These are phyloP conservation scores for Verbascum thapsus DNA, from an alignment of 257 asterid species.

Conservation along the genomic window DNA sequence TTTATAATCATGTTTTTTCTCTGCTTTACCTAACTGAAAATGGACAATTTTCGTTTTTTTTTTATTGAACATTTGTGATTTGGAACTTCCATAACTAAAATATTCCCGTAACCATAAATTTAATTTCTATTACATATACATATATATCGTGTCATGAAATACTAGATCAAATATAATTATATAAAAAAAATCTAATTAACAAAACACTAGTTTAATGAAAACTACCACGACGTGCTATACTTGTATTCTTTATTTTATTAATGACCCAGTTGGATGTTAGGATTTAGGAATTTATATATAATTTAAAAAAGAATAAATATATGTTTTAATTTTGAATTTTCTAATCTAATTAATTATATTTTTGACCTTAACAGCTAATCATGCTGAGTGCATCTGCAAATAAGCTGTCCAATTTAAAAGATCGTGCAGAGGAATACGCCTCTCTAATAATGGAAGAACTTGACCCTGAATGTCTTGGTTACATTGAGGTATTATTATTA, in stretches of 20 bases:
- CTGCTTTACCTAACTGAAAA: conserved; percentile 29
- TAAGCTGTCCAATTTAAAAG: conserved; percentile 80
- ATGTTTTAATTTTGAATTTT: background rate
- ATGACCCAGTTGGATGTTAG: conserved; percentile 16
- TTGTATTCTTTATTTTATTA: background rate
- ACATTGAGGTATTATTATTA: conserved; percentile 93
- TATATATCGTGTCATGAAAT: too few relatives aligned
- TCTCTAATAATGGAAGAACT: conserved; percentile 90
- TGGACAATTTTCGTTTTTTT: conserved; percentile 4
- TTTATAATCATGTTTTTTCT: conserved; percentile 25
- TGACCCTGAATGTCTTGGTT: conserved; percentile 79
- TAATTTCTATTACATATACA: too few relatives aligned
- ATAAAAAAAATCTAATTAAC: too few relatives aligned
- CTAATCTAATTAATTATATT: conserved; percentile 22
- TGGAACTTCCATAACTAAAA: too few relatives aligned
- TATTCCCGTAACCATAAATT: too few relatives aligned
- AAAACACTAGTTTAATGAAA: background rate
- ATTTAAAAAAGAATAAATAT: background rate
- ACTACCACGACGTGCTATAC: background rate
- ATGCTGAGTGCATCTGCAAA: conserved; percentile 93
- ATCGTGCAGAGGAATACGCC: conserved; percentile 87
- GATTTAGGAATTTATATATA: conserved; percentile 1
- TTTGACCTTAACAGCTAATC: conserved; percentile 64
- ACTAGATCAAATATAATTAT: too few relatives aligned
- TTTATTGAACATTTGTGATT: too few relatives aligned